These are phyloP conservation scores for Phytophthora meadii DNA, from an alignment of 352 stramenopile species.

Conservation along the genomic window DNA sequence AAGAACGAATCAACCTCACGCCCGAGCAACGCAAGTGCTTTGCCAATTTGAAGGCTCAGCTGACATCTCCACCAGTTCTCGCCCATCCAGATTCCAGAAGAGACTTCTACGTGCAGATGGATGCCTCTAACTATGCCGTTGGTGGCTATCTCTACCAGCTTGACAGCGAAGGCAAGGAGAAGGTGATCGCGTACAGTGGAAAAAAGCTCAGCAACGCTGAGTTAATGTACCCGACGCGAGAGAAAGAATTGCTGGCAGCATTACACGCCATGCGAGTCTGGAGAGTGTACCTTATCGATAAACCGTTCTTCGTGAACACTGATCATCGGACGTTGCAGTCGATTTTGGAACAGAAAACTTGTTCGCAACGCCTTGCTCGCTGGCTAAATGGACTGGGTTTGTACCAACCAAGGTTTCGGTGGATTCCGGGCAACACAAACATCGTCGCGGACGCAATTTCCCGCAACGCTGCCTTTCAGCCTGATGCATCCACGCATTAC, in stretches of 20 bases:
- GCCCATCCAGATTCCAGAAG: conserved; percentile 7
- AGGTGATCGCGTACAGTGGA: conserved; percentile 1
- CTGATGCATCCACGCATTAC: conserved; percentile 2
- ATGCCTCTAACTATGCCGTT: conserved; percentile 11
- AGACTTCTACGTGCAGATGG: conserved; percentile 5
- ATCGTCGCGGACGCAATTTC: conserved; percentile 11
- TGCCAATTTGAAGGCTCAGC: not conserved
- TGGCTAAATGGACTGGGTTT: conserved; percentile 9
- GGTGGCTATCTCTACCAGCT: conserved; percentile 1
- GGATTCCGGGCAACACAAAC: conserved; percentile 1
- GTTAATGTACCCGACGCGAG: conserved; percentile 7
- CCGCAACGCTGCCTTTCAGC: conserved; percentile 1
- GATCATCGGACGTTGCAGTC: not conserved
- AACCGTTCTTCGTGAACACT: conserved; percentile 5
- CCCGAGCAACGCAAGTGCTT: not conserved
- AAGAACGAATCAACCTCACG: no score
- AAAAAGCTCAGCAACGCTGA: not conserved
- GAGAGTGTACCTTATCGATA: conserved; percentile 4
- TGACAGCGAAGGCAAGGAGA: not conserved
- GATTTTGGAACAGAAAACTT: conserved; percentile 1
- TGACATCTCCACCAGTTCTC: conserved; percentile 4
- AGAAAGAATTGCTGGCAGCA: conserved; percentile 4
- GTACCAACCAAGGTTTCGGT: conserved; percentile 13
- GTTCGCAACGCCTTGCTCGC: not conserved
- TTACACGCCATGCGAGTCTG: conserved; percentile 1